Evolutionary conservation across 441 rosid species (phyloP), one percentile per base, ranked within the genome.

Genomic region (Macaranga tanarius): DNA sequence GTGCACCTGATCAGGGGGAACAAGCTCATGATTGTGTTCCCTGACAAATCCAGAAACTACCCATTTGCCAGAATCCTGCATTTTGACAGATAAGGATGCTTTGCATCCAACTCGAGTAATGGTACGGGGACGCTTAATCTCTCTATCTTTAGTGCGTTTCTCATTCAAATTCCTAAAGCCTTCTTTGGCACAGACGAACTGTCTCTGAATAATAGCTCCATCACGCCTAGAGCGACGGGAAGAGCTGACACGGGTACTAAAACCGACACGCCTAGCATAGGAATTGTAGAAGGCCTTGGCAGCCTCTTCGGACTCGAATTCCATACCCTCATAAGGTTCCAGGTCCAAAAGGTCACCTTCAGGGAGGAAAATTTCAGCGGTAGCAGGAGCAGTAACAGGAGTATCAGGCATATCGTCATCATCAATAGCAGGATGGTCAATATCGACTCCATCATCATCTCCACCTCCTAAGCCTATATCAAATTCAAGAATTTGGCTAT

Each of bases 161-260:
- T 93, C 98, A 71, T 93, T 93, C 86, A 86, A 73, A 79, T 93
- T 93, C 83, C 98, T 83, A 73, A 87, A 89, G 3, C 97, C 96
- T 77, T 95, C 98, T 77, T 89, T 95, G 65, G 94, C 96, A 77
- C 99, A 95, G 3, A 95, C 93, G 59, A 88, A 95, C 52, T 85
- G 94, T 61, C 90, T 80, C 86, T 93, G 98, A n/a, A 93, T 92
- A 72, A 93, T 93, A 34, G 98, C 97, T 62, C 99, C 99, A 70
- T 91, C 93, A 12, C 92, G 86, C 71, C 95, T 86, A 50, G 97
- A 92, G 60, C 95, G 90, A 44, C 93, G 87, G 71, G 93, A 91
- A 56, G 97, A 93, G 73, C 98, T 93, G 58, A 93, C 98, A 23
- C 98, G 93, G 44, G 98, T 93, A 60, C 93, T 92, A 69, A 95